Percentiles rank a stretch among this genome's conserved stretches.
Evolutionary conservation across 2,329 filamentous ascomycete genomes (phyloP).

Genomic region (Venturia pyrina): DNA sequence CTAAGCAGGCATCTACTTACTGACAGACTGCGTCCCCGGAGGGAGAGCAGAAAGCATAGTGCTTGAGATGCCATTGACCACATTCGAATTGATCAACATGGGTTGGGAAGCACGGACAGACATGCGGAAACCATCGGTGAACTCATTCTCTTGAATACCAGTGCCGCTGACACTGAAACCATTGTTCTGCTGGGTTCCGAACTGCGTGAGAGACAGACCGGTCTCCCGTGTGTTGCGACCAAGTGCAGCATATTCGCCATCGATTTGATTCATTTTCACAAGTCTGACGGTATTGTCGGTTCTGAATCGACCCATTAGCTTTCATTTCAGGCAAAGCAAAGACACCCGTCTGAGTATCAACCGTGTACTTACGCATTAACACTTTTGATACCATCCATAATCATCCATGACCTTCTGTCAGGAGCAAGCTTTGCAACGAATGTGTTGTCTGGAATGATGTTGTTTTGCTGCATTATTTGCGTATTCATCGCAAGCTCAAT

Average conservation of each 20-base stretch:
- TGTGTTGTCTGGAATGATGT: slow-evolving; percentile 25
- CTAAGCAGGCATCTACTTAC: slow-evolving; percentile 15
- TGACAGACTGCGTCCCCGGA: slow-evolving; percentile 22
- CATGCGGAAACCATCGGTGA: slow-evolving; percentile 29
- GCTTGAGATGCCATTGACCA: slow-evolving; percentile 24
- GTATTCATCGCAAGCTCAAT: slow-evolving; percentile 25
- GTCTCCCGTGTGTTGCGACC: slow-evolving; percentile 28
- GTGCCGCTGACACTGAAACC: slow-evolving; percentile 24
- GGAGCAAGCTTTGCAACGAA: slow-evolving; percentile 28
- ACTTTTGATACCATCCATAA: slow-evolving; percentile 26
- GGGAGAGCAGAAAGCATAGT: slow-evolving; percentile 24
- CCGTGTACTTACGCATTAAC: slow-evolving; percentile 21
- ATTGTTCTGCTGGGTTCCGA: slow-evolving; percentile 20
- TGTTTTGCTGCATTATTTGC: slow-evolving; percentile 21
- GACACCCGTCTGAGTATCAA: no score
- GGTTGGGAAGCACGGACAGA: slow-evolving; percentile 26
- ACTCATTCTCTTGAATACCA: slow-evolving; percentile 29
- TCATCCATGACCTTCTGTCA: slow-evolving; percentile 28
- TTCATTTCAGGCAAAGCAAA: neutral
- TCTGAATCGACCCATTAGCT: slow-evolving; percentile 14
- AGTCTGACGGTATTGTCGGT: slow-evolving; percentile 28
- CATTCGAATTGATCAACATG: slow-evolving; percentile 26
- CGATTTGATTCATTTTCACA: slow-evolving; percentile 25
- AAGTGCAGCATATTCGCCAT: slow-evolving; percentile 29
- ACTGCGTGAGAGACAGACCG: slow-evolving; percentile 23